These are phyloP conservation scores for Annulohypoxylon maeteangense DNA, from an alignment of 495 filamentous ascomycete genomes.

Conservation along the genomic window DNA sequence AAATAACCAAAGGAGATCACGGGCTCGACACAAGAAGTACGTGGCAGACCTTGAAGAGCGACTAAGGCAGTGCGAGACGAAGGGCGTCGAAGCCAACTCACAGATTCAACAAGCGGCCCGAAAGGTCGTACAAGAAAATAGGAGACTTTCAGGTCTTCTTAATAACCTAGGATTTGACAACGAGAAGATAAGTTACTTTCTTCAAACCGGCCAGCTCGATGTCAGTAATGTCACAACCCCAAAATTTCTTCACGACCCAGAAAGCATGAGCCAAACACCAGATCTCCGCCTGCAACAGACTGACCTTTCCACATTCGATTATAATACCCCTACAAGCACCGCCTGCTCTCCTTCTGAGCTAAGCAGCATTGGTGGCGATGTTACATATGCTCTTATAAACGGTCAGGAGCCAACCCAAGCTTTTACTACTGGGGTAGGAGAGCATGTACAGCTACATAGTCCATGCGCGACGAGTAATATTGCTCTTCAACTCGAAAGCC, in stretches of 20 bases:
- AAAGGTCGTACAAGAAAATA: conserved; percentile 72
- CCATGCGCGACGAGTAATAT: background rate
- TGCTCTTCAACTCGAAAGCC: background rate
- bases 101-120: conserved; percentile 74
- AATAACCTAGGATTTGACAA: conserved; percentile 40
- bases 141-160: conserved; percentile 60
- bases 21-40: conserved; percentile 81
- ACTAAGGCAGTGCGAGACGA: conserved; percentile 66
- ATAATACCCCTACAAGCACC: background rate
- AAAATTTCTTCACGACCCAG: background rate
- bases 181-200: conserved; percentile 31
- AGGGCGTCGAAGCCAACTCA: conserved; percentile 65
- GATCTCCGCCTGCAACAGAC: conserved; percentile 21
- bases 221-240: background rate
- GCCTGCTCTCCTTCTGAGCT: background rate
- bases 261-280: conserved; percentile 2
- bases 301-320: background rate
- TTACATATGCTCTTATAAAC: background rate
- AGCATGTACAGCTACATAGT: background rate
- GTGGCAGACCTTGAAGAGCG: conserved; percentile 74
- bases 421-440: background rate
- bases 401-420: background rate
- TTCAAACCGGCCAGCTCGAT: conserved; percentile 23
- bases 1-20: conserved; percentile 85
- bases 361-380: background rate